phyloP scores from a whole-genome alignment of 306 rosid species.

The Psophocarpus tetragonolobus region DNA sequence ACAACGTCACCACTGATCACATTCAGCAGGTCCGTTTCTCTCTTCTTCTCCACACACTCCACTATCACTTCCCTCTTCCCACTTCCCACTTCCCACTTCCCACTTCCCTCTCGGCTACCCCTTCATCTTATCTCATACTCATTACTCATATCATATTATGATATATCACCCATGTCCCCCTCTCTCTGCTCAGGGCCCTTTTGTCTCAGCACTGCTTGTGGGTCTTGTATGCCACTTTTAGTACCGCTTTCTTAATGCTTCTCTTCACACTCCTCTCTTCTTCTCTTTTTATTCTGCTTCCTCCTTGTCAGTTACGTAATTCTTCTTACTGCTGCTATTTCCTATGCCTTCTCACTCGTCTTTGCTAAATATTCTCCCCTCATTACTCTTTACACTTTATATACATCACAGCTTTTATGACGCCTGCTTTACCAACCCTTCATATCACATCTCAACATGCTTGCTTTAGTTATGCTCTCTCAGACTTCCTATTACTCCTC shows the following conservation, averaged over 20 bases:
- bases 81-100: background rate
- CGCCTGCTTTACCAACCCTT: slow-evolving; percentile 2
- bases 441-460: background rate
- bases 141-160: too few relatives aligned
- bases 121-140: background rate
- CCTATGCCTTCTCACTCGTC: background rate
- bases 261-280: background rate
- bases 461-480: background rate
- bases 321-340: slow-evolving; percentile 39
- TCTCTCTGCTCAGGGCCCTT: slow-evolving; percentile 12
- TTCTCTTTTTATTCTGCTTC: slow-evolving; percentile 10
- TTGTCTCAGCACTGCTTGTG: slow-evolving; percentile 31
- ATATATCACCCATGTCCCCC: background rate
- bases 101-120: too few relatives aligned
- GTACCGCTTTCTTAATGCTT: slow-evolving; percentile 4
- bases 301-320: slow-evolving; percentile 33
- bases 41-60: background rate
- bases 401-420: background rate
- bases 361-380: background rate
- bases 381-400: background rate
- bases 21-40: slow-evolving; percentile 76
- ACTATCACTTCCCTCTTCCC: background rate
- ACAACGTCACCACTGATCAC: slow-evolving; percentile 98
- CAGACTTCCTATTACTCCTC: background rate
- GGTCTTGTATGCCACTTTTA: slow-evolving; percentile 20